Base-by-base conservation (phyloP, 2,329 filamentous ascomycete genomes). In the Cladosporium cucumerinum region DNA sequence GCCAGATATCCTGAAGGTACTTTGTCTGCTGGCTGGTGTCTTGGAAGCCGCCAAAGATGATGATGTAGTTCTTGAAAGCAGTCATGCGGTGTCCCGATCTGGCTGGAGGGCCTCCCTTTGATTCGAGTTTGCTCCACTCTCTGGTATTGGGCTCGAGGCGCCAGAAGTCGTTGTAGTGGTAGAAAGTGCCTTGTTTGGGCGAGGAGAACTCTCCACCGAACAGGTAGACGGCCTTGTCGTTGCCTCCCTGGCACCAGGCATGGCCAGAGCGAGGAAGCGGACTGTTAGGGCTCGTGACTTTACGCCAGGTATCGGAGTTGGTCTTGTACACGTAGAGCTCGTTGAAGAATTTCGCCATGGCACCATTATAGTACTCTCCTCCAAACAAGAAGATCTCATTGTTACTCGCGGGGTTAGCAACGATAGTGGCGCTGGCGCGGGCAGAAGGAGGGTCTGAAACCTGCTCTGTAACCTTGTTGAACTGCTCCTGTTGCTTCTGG, bases 81-180 rank as follows among this genome's bases (percentile, higher is more conserved):
- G 93, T 96, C 93, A 99, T 97, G 70, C 94, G 87, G 67, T 77
- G 75, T 3, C 95, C 95, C 76, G 91, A 96, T 69, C 95, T 84
- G 2, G 94, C 93, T 46, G 94, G 94, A 39, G 85, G 85, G 77
- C 91, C 91, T 65, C 91, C 91, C 80, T 88, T 89, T 2, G 84
- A 84, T 77, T 99, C 95, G 36, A 99, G 83, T 67, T 93, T 90
- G 64, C 87, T 91, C 95, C 95, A 99, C 80, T 99, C 95, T 72
- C 93, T 85, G 8, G 86, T 88, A 10, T 84, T 85, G 0, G 94
- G 90, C 74, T 98, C 93, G 51, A 98, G 85, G 58, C 90, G 85
- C 94, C 95, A 99, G 77, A 99, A 98, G 79, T 98, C 95, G 73
- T 96, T 97, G 81, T 99, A 99, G 78, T 99, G 95, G 77, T 99